Evolutionary conservation across 2,329 filamentous ascomycete species (phyloP), one percentile per base, ranked within the genome.

Genomic region (Emmonsia crescens): DNA sequence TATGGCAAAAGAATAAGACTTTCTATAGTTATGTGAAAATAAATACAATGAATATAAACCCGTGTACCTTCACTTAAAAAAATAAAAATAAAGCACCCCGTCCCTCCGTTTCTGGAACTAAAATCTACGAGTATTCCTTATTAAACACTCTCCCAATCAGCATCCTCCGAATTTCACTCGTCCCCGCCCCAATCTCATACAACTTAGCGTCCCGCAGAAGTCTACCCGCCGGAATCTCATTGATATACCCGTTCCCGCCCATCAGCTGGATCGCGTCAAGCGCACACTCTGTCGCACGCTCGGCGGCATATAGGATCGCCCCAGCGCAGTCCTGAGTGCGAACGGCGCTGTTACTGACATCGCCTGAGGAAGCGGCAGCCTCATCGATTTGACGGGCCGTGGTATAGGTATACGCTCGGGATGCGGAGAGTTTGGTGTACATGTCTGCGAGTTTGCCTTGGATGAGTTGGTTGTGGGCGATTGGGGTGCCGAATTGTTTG

Each of bases 111-210:
- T 21, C 31, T 1, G 10, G 1, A 12, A 10, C 31, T 36, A 55
- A 9, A 24, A 21, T 16, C 38, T 57, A 64, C 27, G 59, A 57
- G 58, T 64, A 96, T 75, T 95, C 87, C 77, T 89, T 92, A 75
- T 96, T 96, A 68, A 96, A 96, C 0, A 86, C 89, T 66, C 92
- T 81, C 33, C 94, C 93, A 71, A 99, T 96, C 4, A 99, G 91
- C 85, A 97, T 95, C 66, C 92, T 82, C 66, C 94, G 82, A 58
- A 99, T 87, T 78, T 99, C 94, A 63, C 91, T 96, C 3, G 94
- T 97, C 5, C 94, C 94, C 5, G 94, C 94, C 1, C 94, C 94
- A 72, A 99, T 97, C 77, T 97, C 94, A 74, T 99, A 99, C 63
- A 99, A 75, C 72, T 88, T 88, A 3, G 85, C 85, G 76, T 88